Conservation (phyloP, 2,329 filamentous ascomycete genomes). For the Colletotrichum kahawae region DNA sequence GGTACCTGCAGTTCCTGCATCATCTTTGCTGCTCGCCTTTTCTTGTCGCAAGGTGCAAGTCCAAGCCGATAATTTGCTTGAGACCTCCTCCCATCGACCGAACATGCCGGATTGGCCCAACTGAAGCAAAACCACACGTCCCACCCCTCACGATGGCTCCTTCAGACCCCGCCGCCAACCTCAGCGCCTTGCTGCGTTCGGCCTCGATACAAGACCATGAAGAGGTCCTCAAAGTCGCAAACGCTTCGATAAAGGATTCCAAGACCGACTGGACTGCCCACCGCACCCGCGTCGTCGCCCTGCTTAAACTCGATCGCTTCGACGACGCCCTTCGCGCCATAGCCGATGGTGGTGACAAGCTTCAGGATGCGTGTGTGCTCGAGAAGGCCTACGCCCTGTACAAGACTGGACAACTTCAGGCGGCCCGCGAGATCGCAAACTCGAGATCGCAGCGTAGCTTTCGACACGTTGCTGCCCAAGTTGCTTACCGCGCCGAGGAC, state of each 20-base stretch:
- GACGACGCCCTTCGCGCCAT: slow-evolving; percentile 76
- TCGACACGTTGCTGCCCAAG: slow-evolving; percentile 65
- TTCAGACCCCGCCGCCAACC: slow-evolving; percentile 51
- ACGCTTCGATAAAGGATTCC: slow-evolving; percentile 65
- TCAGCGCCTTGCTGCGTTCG: slow-evolving; percentile 59
- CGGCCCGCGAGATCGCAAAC: slow-evolving; percentile 54
- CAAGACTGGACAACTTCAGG: slow-evolving; percentile 73
- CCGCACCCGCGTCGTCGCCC: slow-evolving; percentile 73
- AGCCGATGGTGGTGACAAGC: slow-evolving; percentile 63
- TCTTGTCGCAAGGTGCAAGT: neutral
- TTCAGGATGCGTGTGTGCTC: slow-evolving; percentile 66
- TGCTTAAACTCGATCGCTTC: slow-evolving; percentile 83
- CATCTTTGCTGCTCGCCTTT: neutral
- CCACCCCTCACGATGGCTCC: slow-evolving; percentile 37
- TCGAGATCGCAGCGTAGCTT: slow-evolving; percentile 39
- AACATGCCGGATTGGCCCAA: neutral
- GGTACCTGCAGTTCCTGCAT: neutral
- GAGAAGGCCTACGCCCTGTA: slow-evolving; percentile 86
- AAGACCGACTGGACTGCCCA: slow-evolving; percentile 65
- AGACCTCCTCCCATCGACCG: neutral
- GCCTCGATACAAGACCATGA: slow-evolving; percentile 73
- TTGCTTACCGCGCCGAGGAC: slow-evolving; percentile 76
- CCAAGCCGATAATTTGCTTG: neutral
- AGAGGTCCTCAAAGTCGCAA: slow-evolving; percentile 70
- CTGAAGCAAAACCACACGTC: neutral